Conservation (phyloP, 495 filamentous ascomycete species). For the Penicillium herquei region DNA sequence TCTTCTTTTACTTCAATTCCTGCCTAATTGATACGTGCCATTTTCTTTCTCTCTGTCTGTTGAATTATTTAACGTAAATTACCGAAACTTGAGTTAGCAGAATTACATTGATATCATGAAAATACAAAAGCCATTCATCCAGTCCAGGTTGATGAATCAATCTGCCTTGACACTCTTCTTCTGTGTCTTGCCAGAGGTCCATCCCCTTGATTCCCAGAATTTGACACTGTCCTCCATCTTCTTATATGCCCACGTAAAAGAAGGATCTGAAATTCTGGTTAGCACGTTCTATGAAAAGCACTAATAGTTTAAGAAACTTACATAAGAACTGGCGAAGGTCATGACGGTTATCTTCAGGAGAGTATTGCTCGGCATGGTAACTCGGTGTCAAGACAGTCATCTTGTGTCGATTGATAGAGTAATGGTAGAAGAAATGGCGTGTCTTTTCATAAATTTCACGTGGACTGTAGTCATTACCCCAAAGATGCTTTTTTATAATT, state of each 20-base stretch:
- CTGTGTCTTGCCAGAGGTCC: conserved; percentile 35
- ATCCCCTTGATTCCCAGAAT: conserved; percentile 40
- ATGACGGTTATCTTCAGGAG: conserved; percentile 66
- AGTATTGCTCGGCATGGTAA: conserved; percentile 51
- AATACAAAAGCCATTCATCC: neutral
- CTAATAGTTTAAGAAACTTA: conserved; percentile 2
- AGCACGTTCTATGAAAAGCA: neutral
- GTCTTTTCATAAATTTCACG: conserved; percentile 60
- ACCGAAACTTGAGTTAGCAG: neutral
- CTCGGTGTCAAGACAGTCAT: conserved; percentile 58
- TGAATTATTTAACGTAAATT: conserved; percentile 6
- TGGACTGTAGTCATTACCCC: conserved; percentile 54
- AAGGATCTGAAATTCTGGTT: conserved; percentile 23
- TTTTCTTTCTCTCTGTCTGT: neutral
- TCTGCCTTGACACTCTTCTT: conserved; percentile 46
- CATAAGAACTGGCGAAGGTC: conserved; percentile 63
- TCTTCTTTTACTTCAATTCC: too few relatives aligned
- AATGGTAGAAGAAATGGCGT: conserved; percentile 63
- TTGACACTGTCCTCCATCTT: conserved; percentile 42
- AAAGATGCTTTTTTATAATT: conserved; percentile 45
- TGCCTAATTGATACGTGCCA: conserved; percentile 5
- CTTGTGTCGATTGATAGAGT: conserved; percentile 63
- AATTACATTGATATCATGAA: neutral
- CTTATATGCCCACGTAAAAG: conserved; percentile 42
- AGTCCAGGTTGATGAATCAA: conserved; percentile 4